Evolutionary conservation across 768 basidiomycete species (phyloP).

Genomic region (Lactarius vividus): DNA sequence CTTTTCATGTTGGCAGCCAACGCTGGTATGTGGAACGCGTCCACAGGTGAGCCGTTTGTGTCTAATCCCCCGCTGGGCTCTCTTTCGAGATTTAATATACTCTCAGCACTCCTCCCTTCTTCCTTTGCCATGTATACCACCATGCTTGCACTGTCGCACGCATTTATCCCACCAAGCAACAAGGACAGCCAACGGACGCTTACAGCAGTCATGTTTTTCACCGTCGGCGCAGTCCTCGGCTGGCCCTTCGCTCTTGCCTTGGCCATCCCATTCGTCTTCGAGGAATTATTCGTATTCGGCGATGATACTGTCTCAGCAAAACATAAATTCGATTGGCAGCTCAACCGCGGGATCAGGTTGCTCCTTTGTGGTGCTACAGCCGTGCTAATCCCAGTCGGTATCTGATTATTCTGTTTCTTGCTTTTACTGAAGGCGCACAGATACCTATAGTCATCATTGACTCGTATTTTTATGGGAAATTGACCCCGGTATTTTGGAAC

Average conservation of each 20-base stretch:
- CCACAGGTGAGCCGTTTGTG: slow-evolving; percentile 55
- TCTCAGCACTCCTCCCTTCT: slow-evolving; percentile 86
- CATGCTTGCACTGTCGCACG: slow-evolving; percentile 73
- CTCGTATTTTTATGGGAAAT: slow-evolving; percentile 79
- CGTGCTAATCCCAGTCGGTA: slow-evolving; percentile 59
- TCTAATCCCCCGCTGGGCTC: background rate
- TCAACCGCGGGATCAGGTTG: slow-evolving; percentile 59
- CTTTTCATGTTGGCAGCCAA: slow-evolving; percentile 83
- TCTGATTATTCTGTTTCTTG: background rate
- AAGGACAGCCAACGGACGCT: slow-evolving; percentile 55
- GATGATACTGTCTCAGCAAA: slow-evolving; percentile 58
- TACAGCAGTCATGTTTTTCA: slow-evolving; percentile 67
- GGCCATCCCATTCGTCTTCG: slow-evolving; percentile 83
- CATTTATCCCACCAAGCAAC: slow-evolving; percentile 55
- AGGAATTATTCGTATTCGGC: slow-evolving; percentile 80
- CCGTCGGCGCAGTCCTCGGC: slow-evolving; percentile 81
- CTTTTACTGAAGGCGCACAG: slow-evolving; percentile 42
- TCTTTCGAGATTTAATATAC: slow-evolving; percentile 19
- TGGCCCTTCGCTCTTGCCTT: slow-evolving; percentile 96
- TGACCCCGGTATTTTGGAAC: slow-evolving; percentile 85
- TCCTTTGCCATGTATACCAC: slow-evolving; percentile 93
- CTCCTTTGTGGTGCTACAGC: slow-evolving; percentile 53
- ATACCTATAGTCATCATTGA: slow-evolving; percentile 82
- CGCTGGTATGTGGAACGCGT: slow-evolving; percentile 94
- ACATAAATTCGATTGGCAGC: slow-evolving; percentile 50